phyloP scores from a whole-genome alignment of 2,329 filamentous ascomycete genomes.

The Metarhizium humberi region DNA sequence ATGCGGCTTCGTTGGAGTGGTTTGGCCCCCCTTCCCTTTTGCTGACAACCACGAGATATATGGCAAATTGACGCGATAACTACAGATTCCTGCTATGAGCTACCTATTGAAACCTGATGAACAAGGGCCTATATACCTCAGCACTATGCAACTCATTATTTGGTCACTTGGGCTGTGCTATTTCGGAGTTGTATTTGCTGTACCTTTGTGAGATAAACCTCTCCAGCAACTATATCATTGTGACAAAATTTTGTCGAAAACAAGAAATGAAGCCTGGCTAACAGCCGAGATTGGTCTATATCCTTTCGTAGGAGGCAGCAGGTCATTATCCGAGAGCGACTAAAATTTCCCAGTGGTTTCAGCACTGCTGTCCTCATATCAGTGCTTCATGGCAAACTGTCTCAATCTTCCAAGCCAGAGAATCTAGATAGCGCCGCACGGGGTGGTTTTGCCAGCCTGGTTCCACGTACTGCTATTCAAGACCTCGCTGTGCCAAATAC shows the following conservation, averaged over 20 bases:
- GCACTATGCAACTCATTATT: slow-evolving; percentile 67
- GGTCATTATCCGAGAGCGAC: slow-evolving; percentile 83
- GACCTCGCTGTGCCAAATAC: not conserved
- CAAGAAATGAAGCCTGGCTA: not conserved
- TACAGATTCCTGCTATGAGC: slow-evolving; percentile 74
- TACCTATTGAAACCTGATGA: slow-evolving; percentile 73
- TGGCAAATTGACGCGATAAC: slow-evolving; percentile 4
- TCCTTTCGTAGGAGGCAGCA: slow-evolving; percentile 52
- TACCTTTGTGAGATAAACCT: slow-evolving; percentile 53
- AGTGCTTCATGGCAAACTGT: slow-evolving; percentile 64
- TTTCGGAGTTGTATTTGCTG: slow-evolving; percentile 94
- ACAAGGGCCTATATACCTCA: slow-evolving; percentile 64
- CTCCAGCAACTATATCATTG: too few species aligned
- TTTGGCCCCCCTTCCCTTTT: slow-evolving; percentile 19
- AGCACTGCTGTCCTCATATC: slow-evolving; percentile 90
- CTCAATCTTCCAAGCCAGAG: slow-evolving; percentile 22
- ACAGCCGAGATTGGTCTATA: not conserved
- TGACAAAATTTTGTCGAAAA: not conserved
- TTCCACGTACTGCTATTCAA: slow-evolving; percentile 19
- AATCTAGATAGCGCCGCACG: slow-evolving; percentile 25
- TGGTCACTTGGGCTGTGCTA: slow-evolving; percentile 93
- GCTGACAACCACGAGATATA: not conserved
- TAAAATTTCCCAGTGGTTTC: slow-evolving; percentile 92
- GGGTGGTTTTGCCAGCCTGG: slow-evolving; percentile 34
- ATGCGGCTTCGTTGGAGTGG: slow-evolving; percentile 88